phyloP scores from a whole-genome alignment of 495 filamentous ascomycete genomes.

The Aspergillus bridgeri region DNA sequence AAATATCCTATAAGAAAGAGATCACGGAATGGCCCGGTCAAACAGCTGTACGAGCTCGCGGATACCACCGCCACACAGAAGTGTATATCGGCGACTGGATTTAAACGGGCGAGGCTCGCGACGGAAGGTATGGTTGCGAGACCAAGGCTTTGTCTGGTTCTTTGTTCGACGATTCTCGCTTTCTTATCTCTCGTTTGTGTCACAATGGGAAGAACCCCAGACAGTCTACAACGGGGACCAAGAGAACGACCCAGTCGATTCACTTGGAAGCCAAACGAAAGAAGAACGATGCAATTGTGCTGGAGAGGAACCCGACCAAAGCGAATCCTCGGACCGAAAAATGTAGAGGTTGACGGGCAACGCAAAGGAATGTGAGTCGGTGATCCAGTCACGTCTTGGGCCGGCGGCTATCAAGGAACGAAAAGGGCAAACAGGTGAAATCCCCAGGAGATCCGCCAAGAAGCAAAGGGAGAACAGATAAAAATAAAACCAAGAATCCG shows the following conservation, averaged over 20 bases:
- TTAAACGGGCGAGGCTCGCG: not conserved
- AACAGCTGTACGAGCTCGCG: not conserved
- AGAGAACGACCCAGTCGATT: constrained; percentile 7
- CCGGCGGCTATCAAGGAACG: constrained; percentile 19
- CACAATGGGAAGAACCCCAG: not conserved
- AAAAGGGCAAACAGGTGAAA: constrained; percentile 10
- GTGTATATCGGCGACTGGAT: not conserved
- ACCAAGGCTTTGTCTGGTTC: not conserved
- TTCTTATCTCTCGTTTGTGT: too few species aligned
- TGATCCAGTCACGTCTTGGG: constrained; percentile 30
- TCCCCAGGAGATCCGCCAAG: constrained; percentile 13
- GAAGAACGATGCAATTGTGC: not conserved
- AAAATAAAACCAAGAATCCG: constrained; percentile 7
- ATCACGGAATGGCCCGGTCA: constrained; percentile 1
- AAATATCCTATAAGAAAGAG: constrained; percentile 8
- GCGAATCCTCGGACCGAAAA: constrained; percentile 5
- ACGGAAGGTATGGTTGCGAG: not conserved
- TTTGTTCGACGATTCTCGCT: not conserved
- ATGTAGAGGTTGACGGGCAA: constrained; percentile 31
- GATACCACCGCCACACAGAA: not conserved
- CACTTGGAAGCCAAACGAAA: not conserved
- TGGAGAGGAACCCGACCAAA: not conserved
- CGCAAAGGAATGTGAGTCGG: constrained; percentile 38
- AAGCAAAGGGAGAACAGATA: constrained; percentile 18
- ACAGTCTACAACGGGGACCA: not conserved